Conservation (phyloP, 2,329 filamentous ascomycete species). For the Penicillium digitatum region DNA sequence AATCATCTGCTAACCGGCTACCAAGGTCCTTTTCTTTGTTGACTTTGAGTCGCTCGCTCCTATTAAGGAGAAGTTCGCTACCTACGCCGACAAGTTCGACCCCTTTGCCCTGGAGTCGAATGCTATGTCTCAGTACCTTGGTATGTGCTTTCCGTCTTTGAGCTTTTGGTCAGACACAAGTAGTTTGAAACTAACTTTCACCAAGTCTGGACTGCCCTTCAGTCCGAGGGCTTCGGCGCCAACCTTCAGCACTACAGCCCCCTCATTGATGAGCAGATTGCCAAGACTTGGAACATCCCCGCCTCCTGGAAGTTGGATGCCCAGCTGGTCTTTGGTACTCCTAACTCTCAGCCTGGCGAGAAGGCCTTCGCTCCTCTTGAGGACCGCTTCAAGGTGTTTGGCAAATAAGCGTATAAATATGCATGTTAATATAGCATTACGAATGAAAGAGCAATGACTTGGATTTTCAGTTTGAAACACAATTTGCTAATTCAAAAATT, state of each 20-base stretch:
- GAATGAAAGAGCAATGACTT: constrained; percentile 3
- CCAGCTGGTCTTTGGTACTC: constrained; percentile 73
- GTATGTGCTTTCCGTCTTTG: constrained; percentile 16
- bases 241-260: constrained; percentile 94
- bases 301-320: constrained; percentile 70
- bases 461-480: background rate
- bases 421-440: background rate
- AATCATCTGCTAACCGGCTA: background rate
- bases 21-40: constrained; percentile 72
- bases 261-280: constrained; percentile 69
- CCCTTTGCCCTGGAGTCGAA: constrained; percentile 68
- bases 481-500: background rate
- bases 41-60: constrained; percentile 62
- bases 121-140: constrained; percentile 72
- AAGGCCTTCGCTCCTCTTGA: constrained; percentile 32
- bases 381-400: constrained; percentile 35
- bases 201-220: constrained; percentile 69
- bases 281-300: constrained; percentile 65
- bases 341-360: constrained; percentile 21
- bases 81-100: constrained; percentile 78
- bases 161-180: background rate
- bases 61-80: constrained; percentile 59
- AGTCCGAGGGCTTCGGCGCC: constrained; percentile 76
- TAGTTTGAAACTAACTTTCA: constrained; percentile 1
- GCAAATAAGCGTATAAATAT: constrained; percentile 25